phyloP scores from a whole-genome alignment of 73 alveolate genomes.

The Blepharisma stoltei region DNA sequence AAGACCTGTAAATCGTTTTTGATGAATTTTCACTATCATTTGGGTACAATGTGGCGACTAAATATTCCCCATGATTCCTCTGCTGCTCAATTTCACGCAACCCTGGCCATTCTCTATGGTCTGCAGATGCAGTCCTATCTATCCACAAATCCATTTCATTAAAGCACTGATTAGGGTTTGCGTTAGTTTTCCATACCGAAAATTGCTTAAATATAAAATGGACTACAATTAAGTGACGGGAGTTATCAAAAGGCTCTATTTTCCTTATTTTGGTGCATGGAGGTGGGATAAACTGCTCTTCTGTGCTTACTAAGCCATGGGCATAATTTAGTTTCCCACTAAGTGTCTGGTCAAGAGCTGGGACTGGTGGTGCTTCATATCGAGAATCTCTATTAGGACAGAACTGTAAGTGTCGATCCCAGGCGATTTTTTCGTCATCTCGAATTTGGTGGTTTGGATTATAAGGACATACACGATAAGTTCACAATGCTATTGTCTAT shows the following conservation, averaged over 20 bases:
- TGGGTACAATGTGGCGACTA: not conserved
- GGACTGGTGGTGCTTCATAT: not conserved
- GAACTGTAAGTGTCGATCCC: not conserved
- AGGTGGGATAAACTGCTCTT: not conserved
- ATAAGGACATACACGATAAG: too few species aligned
- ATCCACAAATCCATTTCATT: constrained; percentile 13
- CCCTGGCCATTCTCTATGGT: constrained; percentile 2
- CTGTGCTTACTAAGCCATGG: not conserved
- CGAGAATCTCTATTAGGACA: not conserved
- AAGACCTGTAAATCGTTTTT: too few species aligned
- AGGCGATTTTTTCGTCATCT: not conserved
- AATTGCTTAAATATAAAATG: not conserved
- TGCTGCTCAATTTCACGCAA: not conserved
- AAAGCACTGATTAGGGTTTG: not conserved
- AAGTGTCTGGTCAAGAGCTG: constrained; percentile 14
- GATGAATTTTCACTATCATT: not conserved
- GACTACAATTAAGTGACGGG: not conserved
- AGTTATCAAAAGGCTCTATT: not conserved
- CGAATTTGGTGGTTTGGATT: too few species aligned
- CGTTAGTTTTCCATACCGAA: not conserved
- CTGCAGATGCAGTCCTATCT: not conserved
- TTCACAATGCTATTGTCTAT: too few species aligned
- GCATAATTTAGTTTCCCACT: not conserved
- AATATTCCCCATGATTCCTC: not conserved
- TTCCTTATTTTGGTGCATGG: not conserved